Evolutionary conservation across 2,329 filamentous ascomycete species (phyloP), one percentile per base, ranked within the genome.

Genomic region (Curvularia sp.): DNA sequence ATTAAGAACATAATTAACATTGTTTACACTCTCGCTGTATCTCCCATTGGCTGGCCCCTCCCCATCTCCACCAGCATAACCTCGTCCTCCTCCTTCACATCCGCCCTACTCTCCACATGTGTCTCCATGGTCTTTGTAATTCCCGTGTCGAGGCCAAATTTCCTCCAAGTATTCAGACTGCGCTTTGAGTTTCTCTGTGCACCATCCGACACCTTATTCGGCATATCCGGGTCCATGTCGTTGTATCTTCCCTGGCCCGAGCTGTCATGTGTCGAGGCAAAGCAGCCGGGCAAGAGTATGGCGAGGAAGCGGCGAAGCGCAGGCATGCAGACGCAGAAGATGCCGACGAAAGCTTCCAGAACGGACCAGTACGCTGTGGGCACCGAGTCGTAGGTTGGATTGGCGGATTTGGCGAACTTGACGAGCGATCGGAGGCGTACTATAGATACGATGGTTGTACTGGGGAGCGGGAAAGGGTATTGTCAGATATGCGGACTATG

Each of bases 391-490:
- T 71, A 77, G 28, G 65, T 71, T 25, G 77, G 56, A 55, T 81
- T 80, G 1, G 66, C 43, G 2, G 78, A 78, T n/a, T 67, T 74
- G 18, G 74, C 73, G 57, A 81, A 80, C 32, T 71, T 58, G 45
- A 80, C 72, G 10, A 81, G 68, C 2, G 77, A 74, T n/a, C 72
- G 69, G 3, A 81, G 67, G 3, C 79, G 77, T 25, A 81, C 58
- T 46, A 78, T 73, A 45, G 77, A 79, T 32, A 80, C 69, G 12
- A 81, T 60, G 2, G 77, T 79, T 25, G 63, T 63, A 13, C 59
- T 59, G 6, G 18, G 10, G 3, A 32, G n/a, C n/a, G n/a, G n/a
- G n/a, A n/a, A n/a, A n/a, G n/a, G n/a, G 9, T 1, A 19, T 25
- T 52, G 55, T 67, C 53, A 43, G 60, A 21, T 23, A 60, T 12